Base-by-base conservation (phyloP, 352 stramenopile species). In the Pythium brachiatum region DNA sequence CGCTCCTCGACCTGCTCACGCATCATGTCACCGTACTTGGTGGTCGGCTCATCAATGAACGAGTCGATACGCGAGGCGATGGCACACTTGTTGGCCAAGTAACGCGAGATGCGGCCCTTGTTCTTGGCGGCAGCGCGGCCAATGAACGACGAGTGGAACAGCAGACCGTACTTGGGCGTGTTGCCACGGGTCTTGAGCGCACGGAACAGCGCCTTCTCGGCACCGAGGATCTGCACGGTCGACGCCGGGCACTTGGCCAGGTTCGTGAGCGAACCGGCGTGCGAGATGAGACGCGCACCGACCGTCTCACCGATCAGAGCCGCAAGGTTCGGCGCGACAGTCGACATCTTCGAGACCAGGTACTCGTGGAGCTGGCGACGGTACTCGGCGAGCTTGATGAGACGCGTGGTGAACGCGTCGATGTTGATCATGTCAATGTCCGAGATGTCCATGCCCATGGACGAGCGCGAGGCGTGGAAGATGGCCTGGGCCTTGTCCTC, bases 101-200 rank as follows among this genome's bases (percentile, higher is more conserved):
- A 99, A 60, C 98, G 91, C 58, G 94, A 99, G 77, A 99, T 99
- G 60, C 97, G 86, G 54, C 98, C 98, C 80, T 99, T 99, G 88
- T 99, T 99, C 85, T 99, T 99, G 62, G 96, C 90, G 60, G 97
- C 97, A 43, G 98, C 98, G 39, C 97, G 96, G 47, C 97, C 97
- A 67, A 99, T 99, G 76, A 99, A 99, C 31, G 95, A 98, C 34
- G 97, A 99, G 81, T 99, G 97, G 76, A 99, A 99, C 61, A 99
- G 98, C 50, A 99, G 81, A 62, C 98, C 98, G 83, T 99, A 99
- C 86, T 99, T 99, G 41, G 98, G 98, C 53, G 98, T 99, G 84
- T 99, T 99, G 62, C 97, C 97, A 59, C 98, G 98, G 38, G 97
- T 99, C 87, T 99, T 99, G 23, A 99, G 91, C 25, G 98, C 98